These are phyloP conservation scores for Eragrostis nindensis DNA, from an alignment of 176 grass and related monocot species.

Conservation along the genomic window DNA sequence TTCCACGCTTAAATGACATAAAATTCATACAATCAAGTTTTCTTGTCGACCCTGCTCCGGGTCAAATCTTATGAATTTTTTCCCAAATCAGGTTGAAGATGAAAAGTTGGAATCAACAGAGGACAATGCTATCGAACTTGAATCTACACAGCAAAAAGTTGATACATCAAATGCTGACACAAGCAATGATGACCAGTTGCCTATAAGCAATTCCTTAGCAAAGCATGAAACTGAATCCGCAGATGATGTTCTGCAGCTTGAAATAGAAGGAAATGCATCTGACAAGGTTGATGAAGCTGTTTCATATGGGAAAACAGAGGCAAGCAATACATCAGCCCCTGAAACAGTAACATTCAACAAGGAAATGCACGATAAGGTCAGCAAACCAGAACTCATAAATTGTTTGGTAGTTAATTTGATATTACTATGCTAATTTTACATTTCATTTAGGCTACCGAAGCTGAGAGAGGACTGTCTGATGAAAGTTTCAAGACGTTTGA, in stretches of 20 bases:
- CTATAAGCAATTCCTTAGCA: neutral
- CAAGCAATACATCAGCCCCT: slow-evolving; percentile 29
- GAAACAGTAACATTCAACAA: slow-evolving; percentile 22
- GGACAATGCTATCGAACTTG: slow-evolving; percentile 25
- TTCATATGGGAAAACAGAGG: slow-evolving; percentile 22
- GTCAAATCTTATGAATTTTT: slow-evolving; percentile 17
- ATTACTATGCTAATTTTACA: slow-evolving; percentile 42
- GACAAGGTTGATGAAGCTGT: slow-evolving; percentile 37
- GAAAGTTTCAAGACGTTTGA: slow-evolving; percentile 44
- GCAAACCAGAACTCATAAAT: slow-evolving; percentile 32
- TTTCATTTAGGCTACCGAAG: slow-evolving; percentile 51
- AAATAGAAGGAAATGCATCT: slow-evolving; percentile 29
- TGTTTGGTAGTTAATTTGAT: slow-evolving; percentile 22
- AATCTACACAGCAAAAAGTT: slow-evolving; percentile 22
- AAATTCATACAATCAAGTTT: slow-evolving; percentile 23
- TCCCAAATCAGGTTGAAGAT: slow-evolving; percentile 41
- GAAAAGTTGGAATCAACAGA: slow-evolving; percentile 33
- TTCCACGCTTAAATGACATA: neutral
- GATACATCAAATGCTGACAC: slow-evolving; percentile 3
- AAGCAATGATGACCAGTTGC: slow-evolving; percentile 3
- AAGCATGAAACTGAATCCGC: neutral
- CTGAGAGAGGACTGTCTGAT: slow-evolving; percentile 41
- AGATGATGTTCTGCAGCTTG: slow-evolving; percentile 22
- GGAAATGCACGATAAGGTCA: slow-evolving; percentile 39
- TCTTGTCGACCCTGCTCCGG: neutral